Evolutionary conservation across 176 grass and related monocot species (phyloP), one percentile per base, ranked within the genome.

Genomic region (Phyllostachys edulis): DNA sequence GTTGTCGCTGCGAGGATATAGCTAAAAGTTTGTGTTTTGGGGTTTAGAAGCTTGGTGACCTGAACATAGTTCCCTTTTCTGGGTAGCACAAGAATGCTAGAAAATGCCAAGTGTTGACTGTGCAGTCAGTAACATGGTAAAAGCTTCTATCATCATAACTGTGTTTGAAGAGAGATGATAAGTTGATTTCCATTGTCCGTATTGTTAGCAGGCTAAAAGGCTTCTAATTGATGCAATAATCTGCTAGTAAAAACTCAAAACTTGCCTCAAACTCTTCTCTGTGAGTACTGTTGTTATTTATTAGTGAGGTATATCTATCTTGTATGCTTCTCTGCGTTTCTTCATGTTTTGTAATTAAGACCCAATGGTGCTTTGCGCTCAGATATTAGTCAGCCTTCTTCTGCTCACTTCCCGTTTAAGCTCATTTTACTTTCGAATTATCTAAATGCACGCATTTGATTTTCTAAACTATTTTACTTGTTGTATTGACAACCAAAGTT

Each of bases 401-500:
- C 4, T 84, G 71, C 26, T 64, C 6, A 56, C 38, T 76, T 51
- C 23, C 14, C 34, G 56, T 67, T 70, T 80, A 82, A 47, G 45
- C 49, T 86, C 21, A 57, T 55, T 57, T 79, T 44, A 59, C 26
- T 67, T 84, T 68, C 37, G 39, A 79, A 13, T 38, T 84, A 76
- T 82, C 39, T 83, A n/a, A 84, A 49, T 66, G 50, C 63, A 77
- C 80, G 34, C 38, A 80, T 66, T 84, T 84, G 7, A 24, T 67
- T 81, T 85, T 73, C 18, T n/a, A 32, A 49, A 87, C 74, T 42
- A 55, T 71, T 86, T 45, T 59, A 66, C 73, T 52, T 79, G 17
- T 78, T 9, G 4, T 84, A 49, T 85, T 82, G 66, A 80, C 61
- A 54, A 39, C 23, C 6, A 18, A 65, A 70, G 24, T 83, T 67